Evolutionary conservation across 306 rosid species (phyloP), one percentile per base, ranked within the genome.

Genomic region (Pterocarpus macrocarpus): DNA sequence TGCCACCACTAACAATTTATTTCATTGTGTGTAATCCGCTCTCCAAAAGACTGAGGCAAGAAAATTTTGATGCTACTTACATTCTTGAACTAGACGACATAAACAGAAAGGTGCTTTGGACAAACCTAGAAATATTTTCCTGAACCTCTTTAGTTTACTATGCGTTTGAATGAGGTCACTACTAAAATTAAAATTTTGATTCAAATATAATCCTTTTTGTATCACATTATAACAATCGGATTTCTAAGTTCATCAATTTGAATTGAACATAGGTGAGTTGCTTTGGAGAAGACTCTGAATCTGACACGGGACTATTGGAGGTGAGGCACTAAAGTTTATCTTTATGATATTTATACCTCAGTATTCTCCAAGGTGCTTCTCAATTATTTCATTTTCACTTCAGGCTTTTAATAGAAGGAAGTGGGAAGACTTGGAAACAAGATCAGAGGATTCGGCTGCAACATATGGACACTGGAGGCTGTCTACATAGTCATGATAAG

Each of bases 391-490:
- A 28, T 64, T 73, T 61, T 79, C 82, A 63, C 47, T 10, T 47
- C 44, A 93, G 99, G 91, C 86, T 93, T 53, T 30, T 71, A 28
- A 86, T 88, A 80, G 99, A 95, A 85, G 98, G 97, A 76, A 89
- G 85, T 71, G 99, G 96, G 78, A 95, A 93, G 90, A 89, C 96
- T 71, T 95, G 99, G 99, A 95, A 88, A 90, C 98, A 95, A 85
- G 93, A 91, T 70, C 99, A 95, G 87, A 91, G 76, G 87, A 56
- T 95, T 86, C 92, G 99, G 59, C 85, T 95, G 57, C 99, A 95
- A 84, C 99, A 95, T 68, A 56, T 95, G 14, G 98, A 95, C 84
- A 95, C 99, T 3, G 80, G 87, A 16, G 91, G 82, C 86, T 93
- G 87, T 84, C 85, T 95, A 7, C 99, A 93, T 33, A 95, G 99